These are phyloP conservation scores for Nephelium lappaceum DNA, from an alignment of 345 rosid species.

Conservation along the genomic window DNA sequence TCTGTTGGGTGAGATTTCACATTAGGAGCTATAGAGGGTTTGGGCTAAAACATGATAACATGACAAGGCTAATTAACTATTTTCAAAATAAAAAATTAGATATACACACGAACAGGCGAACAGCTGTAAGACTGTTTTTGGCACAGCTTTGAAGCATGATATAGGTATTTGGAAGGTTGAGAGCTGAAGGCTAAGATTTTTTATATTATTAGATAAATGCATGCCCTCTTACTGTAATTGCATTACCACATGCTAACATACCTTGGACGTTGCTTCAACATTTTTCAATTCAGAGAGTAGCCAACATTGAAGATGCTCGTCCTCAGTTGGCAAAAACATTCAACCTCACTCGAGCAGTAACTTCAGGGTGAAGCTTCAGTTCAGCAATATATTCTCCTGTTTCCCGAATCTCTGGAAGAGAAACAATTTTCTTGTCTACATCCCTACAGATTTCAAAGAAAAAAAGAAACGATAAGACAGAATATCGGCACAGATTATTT, in stretches of 20 bases:
- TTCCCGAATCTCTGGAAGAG: constrained; percentile 88
- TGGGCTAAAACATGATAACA: too few relatives aligned
- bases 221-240: constrained; percentile 1
- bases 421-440: constrained; percentile 78
- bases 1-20: too few relatives aligned
- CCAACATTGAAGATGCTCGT: constrained; percentile 16
- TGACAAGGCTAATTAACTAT: too few relatives aligned
- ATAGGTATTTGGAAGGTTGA: too few relatives aligned
- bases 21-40: too few relatives aligned
- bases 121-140: too few relatives aligned
- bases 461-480: constrained; percentile 14
- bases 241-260: constrained; percentile 19
- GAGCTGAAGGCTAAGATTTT: background rate
- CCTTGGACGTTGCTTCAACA: constrained; percentile 24
- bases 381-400: constrained; percentile 90
- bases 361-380: constrained; percentile 94
- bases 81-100: too few relatives aligned
- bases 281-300: constrained; percentile 10
- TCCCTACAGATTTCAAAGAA: constrained; percentile 55
- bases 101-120: too few relatives aligned
- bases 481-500: background rate
- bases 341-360: constrained; percentile 74
- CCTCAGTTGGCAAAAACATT: constrained; percentile 76
- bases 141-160: too few relatives aligned
- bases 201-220: background rate